These are phyloP conservation scores for Mucor saturninus DNA, from an alignment of 371 early-diverging fungal genomes.

Conservation along the genomic window DNA sequence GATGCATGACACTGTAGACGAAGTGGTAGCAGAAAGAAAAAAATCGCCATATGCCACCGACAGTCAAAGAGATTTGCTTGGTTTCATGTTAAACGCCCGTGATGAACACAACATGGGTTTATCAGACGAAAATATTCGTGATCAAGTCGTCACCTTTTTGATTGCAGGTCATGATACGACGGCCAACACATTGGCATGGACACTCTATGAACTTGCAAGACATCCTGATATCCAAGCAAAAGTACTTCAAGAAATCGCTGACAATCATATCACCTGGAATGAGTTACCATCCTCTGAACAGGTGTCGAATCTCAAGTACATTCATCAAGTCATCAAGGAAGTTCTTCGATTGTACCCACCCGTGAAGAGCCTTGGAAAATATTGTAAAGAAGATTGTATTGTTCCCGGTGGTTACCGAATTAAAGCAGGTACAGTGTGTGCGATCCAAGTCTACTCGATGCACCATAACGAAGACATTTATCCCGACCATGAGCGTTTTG, in stretches of 20 bases:
- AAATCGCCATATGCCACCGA: conserved; percentile 35
- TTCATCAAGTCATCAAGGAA: conserved; percentile 53
- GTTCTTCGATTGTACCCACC: conserved; percentile 58
- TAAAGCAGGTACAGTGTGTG: conserved; percentile 17
- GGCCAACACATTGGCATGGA: conserved; percentile 54
- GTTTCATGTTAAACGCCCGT: conserved; percentile 59
- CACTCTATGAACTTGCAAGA: conserved; percentile 42
- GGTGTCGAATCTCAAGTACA: conserved; percentile 45
- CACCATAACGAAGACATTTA: conserved; percentile 52
- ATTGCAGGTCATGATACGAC: conserved; percentile 62
- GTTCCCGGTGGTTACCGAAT: conserved; percentile 52
- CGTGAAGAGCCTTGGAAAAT: conserved; percentile 42
- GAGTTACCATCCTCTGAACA: conserved; percentile 48
- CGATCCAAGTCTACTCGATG: conserved; percentile 35
- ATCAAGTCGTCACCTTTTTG: conserved; percentile 60
- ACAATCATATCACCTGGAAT: conserved; percentile 42
- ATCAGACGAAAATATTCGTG: conserved; percentile 56
- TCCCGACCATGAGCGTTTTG: conserved; percentile 46
- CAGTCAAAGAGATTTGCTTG: conserved; percentile 46
- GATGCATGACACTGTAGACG: conserved; percentile 48
- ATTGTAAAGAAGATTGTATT: conserved; percentile 52
- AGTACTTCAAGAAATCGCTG: conserved; percentile 54
- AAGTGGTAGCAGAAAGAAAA: conserved; percentile 42
- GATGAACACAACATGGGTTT: conserved; percentile 45
- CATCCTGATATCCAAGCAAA: conserved; percentile 46